Evolutionary conservation across 148 eudicot species (phyloP).

Genomic region (Linanthus parryae): DNA sequence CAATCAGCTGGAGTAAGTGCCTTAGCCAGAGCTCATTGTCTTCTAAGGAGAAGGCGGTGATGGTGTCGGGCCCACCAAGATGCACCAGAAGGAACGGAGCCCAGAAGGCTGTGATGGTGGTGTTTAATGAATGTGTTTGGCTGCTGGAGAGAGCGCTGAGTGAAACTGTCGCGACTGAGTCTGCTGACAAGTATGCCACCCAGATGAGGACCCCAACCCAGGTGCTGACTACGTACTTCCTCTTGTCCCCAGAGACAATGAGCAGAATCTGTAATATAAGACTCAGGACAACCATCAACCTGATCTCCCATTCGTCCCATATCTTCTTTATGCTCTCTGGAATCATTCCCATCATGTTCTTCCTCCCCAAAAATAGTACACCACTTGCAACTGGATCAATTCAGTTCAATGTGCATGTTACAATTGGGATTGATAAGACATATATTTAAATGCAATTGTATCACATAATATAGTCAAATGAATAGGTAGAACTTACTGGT

Average conservation of each 20-base stretch:
- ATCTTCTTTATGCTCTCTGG: no score
- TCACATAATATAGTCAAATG: no score
- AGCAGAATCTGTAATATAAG: conserved; percentile 26
- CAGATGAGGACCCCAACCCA: conserved; percentile 21
- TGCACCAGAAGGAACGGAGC: conserved; percentile 26
- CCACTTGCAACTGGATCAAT: no score
- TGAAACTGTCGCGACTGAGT: conserved; percentile 21
- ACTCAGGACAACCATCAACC: conserved; percentile 26
- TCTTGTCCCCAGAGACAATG: conserved; percentile 19
- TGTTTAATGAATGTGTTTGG: not conserved
- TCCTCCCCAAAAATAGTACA: no score
- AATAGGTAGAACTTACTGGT: no score
- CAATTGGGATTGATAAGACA: no score
- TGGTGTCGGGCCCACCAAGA: conserved; percentile 33
- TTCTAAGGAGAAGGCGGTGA: conserved; percentile 27
- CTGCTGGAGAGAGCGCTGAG: conserved; percentile 25
- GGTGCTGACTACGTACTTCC: conserved; percentile 19
- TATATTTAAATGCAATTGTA: no score
- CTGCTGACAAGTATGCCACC: conserved; percentile 31
- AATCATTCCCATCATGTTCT: no score
- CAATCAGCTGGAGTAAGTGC: conserved; percentile 29
- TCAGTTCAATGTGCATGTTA: no score
- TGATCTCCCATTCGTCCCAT: conserved; percentile 34
- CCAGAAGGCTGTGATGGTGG: conserved; percentile 20
- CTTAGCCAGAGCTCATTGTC: conserved; percentile 47